Evolutionary conservation across 2,329 filamentous ascomycete genomes (phyloP), one percentile per base, ranked within the genome.

Genomic region (Madurella mycetomatis): DNA sequence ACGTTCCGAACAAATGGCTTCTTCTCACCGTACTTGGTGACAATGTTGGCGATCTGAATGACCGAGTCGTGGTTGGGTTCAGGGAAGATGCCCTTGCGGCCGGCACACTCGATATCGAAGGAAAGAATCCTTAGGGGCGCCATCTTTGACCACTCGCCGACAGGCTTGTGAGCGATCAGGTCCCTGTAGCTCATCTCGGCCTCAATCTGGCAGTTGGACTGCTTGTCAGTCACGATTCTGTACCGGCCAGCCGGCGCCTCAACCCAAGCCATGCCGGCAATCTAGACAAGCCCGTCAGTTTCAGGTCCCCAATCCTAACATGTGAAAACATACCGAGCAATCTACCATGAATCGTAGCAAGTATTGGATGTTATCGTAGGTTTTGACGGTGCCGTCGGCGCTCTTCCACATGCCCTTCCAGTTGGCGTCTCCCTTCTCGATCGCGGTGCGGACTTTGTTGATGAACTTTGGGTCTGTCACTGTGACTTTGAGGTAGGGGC

Each of bases 51-150:
- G 60, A 99, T 99, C 70, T 99, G 94, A 62, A 99, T 99, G 61
- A 99, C 92, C 0, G 92, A 91, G 65, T 99, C 94, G 17, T 90
- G 75, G 57, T 92, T 85, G 9, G 95, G 85, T 70, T 99, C 94
- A 0, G 95, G 94, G 66, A 99, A 99, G 66, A 99, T 88, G 61
- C 94, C 94, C 73, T 99, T 97, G 63, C 95, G 88, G 49, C 94
- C 94, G 63, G 94, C 94, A 71, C 94, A 99, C 72, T 99, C 94
- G 64, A 99, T 99, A 82, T 99, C 94, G 66, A 99, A 97, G 4
- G 94, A 97, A 44, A 99, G 73, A 45, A 96, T 87, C 57, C 94
- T 85, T 3, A 99, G 77, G 0, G 94, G 94, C 0, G 95, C 94
- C 86, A 97, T 96, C 73, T 96, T 99, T 30, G 90, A 90, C 91